A percentile compares a stretch with the other conserved stretches of the same genome.
These are phyloP conservation scores for Ashbya aceris DNA, from an alignment of 1,139 yeast species.

Conservation along the genomic window DNA sequence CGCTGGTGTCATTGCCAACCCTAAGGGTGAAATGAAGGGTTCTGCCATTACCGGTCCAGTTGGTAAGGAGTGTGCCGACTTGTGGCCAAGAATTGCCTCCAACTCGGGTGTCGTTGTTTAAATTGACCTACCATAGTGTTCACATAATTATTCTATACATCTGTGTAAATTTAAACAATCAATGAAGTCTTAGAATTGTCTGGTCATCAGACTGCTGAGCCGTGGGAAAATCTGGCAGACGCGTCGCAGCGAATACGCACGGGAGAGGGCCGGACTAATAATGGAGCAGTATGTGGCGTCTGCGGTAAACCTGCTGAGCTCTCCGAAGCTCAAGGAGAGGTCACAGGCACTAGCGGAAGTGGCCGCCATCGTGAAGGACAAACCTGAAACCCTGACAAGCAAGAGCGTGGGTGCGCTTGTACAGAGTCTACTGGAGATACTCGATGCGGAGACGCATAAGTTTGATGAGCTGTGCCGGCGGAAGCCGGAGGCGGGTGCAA, in stretches of 20 bases:
- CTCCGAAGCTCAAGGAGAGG: conserved; percentile 45
- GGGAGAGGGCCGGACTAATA: no score
- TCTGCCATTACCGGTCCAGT: conserved; percentile 99
- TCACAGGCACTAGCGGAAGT: conserved; percentile 41
- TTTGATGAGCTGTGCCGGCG: conserved; percentile 23
- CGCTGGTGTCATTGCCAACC: conserved; percentile 99
- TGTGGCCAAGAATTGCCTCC: conserved; percentile 99
- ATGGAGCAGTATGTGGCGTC: conserved; percentile 4
- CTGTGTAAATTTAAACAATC: conserved; percentile 11
- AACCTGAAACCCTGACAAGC: conserved; percentile 18
- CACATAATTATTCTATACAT: conserved; percentile 6
- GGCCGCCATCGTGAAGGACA: conserved; percentile 26
- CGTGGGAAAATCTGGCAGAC: no score
- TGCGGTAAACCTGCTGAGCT: conserved; percentile 24
- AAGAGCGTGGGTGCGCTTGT: conserved; percentile 26
- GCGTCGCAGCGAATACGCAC: no score
- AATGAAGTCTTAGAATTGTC: conserved; percentile 2
- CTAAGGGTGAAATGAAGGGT: conserved; percentile 99
- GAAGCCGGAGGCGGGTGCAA: conserved; percentile 12
- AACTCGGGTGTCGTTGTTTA: conserved; percentile 99
- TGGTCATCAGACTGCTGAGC: background rate
- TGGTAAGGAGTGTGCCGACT: conserved; percentile 99
- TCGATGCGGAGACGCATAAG: conserved; percentile 36
- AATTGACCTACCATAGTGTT: conserved; percentile 22
- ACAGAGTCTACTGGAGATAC: conserved; percentile 34